These are phyloP conservation scores for Ceratopteris richardii DNA, from an alignment of 75 land plant genomes.

Conservation along the genomic window DNA sequence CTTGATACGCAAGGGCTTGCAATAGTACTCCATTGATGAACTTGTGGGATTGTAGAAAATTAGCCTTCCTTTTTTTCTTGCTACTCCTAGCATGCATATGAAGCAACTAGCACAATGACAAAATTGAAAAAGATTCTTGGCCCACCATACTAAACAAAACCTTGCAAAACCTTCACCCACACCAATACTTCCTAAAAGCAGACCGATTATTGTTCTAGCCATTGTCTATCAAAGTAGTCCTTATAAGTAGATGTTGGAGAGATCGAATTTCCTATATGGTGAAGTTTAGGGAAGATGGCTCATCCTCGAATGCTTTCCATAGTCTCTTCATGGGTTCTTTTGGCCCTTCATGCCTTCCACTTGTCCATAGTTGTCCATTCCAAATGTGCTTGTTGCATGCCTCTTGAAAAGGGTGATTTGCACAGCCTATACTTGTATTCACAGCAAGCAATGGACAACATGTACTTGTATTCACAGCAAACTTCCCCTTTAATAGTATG, in stretches of 20 bases:
- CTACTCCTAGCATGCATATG: conserved; percentile 91
- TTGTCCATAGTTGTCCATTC: no score
- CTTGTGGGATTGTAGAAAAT: no score
- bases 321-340: conserved; percentile 72
- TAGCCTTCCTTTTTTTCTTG: no score
- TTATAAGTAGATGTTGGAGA: conserved; percentile 81
- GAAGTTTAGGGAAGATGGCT: conserved; percentile 47
- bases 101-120: conserved; percentile 84
- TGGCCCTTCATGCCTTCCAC: no score
- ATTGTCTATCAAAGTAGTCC: conserved; percentile 20
- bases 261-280: conserved; percentile 72
- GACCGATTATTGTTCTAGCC: conserved; percentile 48
- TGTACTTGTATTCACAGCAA: no score
- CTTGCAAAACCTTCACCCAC: conserved; percentile 83
- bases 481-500: no score
- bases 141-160: conserved; percentile 90
- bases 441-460: no score
- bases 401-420: no score
- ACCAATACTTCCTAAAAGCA: conserved; percentile 52
- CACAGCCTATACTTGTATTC: no score
- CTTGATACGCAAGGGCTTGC: no score
- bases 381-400: no score
- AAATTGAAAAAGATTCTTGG: conserved; percentile 51
- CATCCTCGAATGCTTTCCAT: conserved; percentile 76
- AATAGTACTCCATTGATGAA: no score